Evolutionary conservation across 1,139 yeast genomes (phyloP).

Genomic region (Pichia inconspicua): DNA sequence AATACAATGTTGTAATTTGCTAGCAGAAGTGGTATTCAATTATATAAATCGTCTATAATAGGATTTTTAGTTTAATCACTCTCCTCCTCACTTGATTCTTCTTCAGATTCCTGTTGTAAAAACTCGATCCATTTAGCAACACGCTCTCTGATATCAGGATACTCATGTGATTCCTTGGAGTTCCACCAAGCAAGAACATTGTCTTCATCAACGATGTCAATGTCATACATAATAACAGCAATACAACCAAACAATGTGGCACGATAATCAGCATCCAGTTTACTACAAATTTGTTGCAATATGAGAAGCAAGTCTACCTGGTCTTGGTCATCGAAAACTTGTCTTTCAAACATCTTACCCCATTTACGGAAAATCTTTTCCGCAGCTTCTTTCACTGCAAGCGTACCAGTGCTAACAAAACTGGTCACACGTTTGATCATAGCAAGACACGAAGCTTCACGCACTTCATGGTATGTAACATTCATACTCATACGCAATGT

Average conservation of each 20-base stretch:
- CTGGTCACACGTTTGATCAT: conserved; percentile 60
- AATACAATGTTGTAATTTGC: conserved; percentile 9
- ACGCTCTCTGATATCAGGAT: conserved; percentile 43
- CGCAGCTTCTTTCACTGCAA: conserved; percentile 68
- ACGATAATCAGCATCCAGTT: conserved; percentile 34
- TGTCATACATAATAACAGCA: conserved; percentile 63
- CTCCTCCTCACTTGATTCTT: conserved; percentile 25
- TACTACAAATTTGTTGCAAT: conserved; percentile 43
- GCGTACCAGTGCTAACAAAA: conserved; percentile 66
- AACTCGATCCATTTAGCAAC: conserved; percentile 75
- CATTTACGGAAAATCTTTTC: conserved; percentile 68
- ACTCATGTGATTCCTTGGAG: conserved; percentile 36
- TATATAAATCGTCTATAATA: background rate
- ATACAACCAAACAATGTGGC: conserved; percentile 52
- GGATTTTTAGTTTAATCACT: background rate
- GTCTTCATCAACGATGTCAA: conserved; percentile 77
- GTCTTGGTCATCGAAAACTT: conserved; percentile 73
- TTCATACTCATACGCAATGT: conserved; percentile 97
- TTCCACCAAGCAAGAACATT: conserved; percentile 79
- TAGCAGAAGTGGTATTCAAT: background rate
- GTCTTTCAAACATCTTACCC: conserved; percentile 73
- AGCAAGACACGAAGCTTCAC: conserved; percentile 72
- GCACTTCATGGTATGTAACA: conserved; percentile 87
- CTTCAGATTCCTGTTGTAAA: conserved; percentile 65
- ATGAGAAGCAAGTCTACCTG: conserved; percentile 64